These are phyloP conservation scores for Leishmania turanica DNA, from an alignment of 208 protist genomes.

Conservation along the genomic window DNA sequence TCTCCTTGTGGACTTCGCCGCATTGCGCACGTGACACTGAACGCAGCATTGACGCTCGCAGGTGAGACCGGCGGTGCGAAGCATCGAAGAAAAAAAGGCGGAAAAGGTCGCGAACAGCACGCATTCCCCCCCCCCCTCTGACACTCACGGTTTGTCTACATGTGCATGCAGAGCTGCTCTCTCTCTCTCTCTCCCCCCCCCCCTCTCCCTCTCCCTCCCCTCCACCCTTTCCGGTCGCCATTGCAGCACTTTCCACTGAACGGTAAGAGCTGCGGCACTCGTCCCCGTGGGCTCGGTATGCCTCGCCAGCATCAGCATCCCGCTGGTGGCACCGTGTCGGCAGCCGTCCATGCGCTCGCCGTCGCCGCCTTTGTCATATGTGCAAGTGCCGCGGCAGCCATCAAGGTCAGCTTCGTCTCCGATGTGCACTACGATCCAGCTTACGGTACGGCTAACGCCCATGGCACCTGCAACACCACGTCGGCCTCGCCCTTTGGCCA, in stretches of 20 bases:
- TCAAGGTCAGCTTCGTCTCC: constrained; percentile 57
- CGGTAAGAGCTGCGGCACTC: background rate
- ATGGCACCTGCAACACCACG: constrained; percentile 30
- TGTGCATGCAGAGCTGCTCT: too few relatives aligned
- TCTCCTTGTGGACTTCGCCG: background rate
- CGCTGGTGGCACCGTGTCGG: background rate
- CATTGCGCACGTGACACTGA: background rate
- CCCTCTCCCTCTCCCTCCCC: background rate
- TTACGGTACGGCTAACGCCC: constrained; percentile 52
- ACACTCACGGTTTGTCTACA: too few relatives aligned
- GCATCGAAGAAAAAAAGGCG: background rate
- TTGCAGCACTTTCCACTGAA: background rate
- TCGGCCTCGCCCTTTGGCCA: constrained; percentile 32
- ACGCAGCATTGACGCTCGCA: background rate
- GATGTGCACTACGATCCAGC: constrained; percentile 81
- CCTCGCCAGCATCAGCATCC: background rate
- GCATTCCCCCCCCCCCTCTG: background rate
- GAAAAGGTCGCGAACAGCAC: background rate
- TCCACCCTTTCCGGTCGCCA: background rate
- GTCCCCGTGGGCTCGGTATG: background rate
- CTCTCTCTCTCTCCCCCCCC: too few relatives aligned
- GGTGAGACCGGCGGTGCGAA: background rate
- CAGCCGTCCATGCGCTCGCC: constrained; percentile 1
- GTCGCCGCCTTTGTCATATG: constrained; percentile 4
- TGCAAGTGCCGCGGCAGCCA: background rate